Evolutionary conservation across 2,329 filamentous ascomycete species (phyloP).

Genomic region (Corinectria fuckeliana): DNA sequence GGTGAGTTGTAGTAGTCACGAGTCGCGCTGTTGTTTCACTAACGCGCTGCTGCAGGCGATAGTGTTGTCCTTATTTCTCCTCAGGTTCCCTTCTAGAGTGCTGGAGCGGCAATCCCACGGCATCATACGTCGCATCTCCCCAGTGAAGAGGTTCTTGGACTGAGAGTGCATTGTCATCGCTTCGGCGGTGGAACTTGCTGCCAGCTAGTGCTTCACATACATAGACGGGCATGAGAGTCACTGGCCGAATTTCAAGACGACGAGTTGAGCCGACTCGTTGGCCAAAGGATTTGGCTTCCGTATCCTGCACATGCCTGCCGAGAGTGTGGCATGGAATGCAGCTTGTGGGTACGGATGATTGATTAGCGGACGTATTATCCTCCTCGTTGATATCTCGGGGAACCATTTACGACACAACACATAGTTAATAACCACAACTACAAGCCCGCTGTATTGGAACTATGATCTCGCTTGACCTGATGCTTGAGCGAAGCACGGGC

Average conservation of each 20-base stretch:
- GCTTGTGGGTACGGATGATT: neutral
- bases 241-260: neutral
- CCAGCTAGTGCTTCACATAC: neutral
- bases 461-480: neutral
- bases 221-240: neutral
- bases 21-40: slow-evolving; percentile 18
- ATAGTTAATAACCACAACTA: neutral
- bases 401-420: neutral
- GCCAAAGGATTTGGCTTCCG: neutral
- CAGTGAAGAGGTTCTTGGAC: neutral
- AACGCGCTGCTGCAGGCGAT: slow-evolving; percentile 59
- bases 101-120: neutral
- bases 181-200: neutral
- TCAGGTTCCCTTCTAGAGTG: slow-evolving; percentile 53
- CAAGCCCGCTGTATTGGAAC: neutral
- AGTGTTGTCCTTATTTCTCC: slow-evolving; percentile 77
- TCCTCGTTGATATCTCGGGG: neutral
- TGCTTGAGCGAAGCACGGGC: neutral
- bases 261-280: neutral
- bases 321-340: neutral
- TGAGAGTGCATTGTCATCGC: neutral
- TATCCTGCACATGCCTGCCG: neutral
- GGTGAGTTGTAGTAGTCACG: slow-evolving; percentile 62
- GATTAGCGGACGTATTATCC: neutral
- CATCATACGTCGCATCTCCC: neutral